These are phyloP conservation scores for Mycena galericulata DNA, from an alignment of 768 basidiomycete species.

Conservation along the genomic window DNA sequence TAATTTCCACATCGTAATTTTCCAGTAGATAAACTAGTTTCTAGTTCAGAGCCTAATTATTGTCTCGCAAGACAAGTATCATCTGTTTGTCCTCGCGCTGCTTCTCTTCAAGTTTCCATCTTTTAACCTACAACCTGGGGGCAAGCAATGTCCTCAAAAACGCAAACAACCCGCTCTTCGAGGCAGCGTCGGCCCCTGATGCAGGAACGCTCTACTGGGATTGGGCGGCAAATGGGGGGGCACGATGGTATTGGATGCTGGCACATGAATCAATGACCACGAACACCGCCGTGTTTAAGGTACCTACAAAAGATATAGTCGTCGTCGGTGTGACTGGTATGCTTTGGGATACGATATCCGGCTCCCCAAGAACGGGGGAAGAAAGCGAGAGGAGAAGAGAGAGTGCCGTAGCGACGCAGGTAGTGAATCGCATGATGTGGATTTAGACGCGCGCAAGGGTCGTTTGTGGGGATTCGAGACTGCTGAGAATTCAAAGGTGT, in stretches of 20 bases:
- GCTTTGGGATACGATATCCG: background rate
- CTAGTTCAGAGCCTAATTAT: no score
- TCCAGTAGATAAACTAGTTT: no score
- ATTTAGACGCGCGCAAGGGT: conserved; percentile 32
- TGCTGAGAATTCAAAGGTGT: no score
- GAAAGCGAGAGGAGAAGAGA: background rate
- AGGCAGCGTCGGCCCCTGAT: background rate
- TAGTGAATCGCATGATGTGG: background rate
- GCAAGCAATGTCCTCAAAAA: background rate
- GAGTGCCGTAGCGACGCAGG: background rate
- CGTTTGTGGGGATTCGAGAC: no score
- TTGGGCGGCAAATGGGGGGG: background rate
- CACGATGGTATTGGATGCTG: background rate
- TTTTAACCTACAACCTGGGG: no score
- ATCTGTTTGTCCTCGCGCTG: no score
- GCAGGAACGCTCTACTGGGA: background rate
- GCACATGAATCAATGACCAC: no score
- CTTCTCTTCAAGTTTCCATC: no score
- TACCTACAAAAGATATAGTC: no score
- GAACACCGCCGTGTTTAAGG: no score
- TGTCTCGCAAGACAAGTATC: no score
- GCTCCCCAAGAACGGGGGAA: background rate
- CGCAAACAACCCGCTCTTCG: background rate
- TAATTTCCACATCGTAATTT: no score
- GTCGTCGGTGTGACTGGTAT: background rate